Evolutionary conservation across 495 filamentous ascomycete species (phyloP).

Genomic region (Podospora comata): DNA sequence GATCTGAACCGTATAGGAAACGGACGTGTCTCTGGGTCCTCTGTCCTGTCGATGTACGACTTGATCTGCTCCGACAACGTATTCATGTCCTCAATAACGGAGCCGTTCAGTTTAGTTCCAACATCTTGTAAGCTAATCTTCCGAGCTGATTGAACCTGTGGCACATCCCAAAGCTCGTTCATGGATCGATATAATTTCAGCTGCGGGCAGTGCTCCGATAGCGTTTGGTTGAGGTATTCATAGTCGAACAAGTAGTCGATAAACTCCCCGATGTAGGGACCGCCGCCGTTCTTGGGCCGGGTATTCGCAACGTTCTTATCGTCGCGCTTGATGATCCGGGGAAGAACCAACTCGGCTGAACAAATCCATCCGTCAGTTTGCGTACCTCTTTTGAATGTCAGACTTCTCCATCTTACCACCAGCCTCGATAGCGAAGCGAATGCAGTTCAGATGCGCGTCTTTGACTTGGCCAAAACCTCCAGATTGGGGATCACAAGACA

Average conservation of each 20-base stretch:
- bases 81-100: conserved; percentile 22
- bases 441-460: conserved; percentile 37
- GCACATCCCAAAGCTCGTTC: conserved; percentile 30
- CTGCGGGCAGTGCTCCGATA: conserved; percentile 35
- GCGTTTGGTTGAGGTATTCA: conserved; percentile 30
- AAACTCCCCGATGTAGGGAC: conserved; percentile 21
- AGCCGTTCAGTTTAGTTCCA: conserved; percentile 11
- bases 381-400: not conserved
- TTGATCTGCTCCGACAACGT: conserved; percentile 21
- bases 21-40: conserved; percentile 12
- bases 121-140: conserved; percentile 16
- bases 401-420: conserved; percentile 26
- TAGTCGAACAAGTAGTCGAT: conserved; percentile 38
- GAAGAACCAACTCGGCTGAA: conserved; percentile 32
- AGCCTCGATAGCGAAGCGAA: conserved; percentile 40
- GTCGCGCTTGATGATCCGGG: conserved; percentile 27
- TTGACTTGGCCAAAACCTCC: conserved; percentile 33
- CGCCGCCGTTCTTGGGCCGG: conserved; percentile 14
- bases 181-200: conserved; percentile 33
- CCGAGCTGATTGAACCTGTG: conserved; percentile 17
- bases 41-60: conserved; percentile 19
- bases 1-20: conserved; percentile 30
- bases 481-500: conserved; percentile 31
- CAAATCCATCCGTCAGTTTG: not conserved
- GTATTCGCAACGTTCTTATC: conserved; percentile 17